Percentiles rank a stretch among this genome's conserved stretches.
Evolutionary conservation across 2,329 filamentous ascomycete genomes (phyloP).

Genomic region (Cryphonectria parasitica): DNA sequence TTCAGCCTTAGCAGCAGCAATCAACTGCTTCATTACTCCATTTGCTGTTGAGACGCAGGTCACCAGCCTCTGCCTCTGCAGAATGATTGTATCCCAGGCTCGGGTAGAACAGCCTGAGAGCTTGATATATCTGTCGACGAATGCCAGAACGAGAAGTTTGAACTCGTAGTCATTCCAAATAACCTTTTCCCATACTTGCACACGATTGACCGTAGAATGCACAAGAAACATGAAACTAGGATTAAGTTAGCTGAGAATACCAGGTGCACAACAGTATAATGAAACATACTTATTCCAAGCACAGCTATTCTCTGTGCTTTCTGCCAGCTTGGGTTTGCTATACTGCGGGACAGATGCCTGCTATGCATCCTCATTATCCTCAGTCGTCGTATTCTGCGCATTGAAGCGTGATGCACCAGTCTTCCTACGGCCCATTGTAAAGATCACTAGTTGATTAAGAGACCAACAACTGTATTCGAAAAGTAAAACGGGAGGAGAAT

Average conservation of each 20-base stretch:
- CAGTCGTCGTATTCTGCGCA: background rate
- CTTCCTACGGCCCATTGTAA: background rate
- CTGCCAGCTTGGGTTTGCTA: background rate
- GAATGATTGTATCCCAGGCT: background rate
- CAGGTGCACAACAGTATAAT: background rate
- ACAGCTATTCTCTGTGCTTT: background rate
- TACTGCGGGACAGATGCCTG: background rate
- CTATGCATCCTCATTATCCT: background rate
- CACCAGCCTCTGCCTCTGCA: background rate
- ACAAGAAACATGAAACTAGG: background rate
- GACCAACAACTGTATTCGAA: no score
- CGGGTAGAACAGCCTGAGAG: background rate
- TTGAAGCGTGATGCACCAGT: background rate
- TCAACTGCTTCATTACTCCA: background rate
- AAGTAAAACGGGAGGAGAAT: background rate
- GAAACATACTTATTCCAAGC: background rate
- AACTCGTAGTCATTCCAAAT: background rate
- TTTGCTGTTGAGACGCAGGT: background rate
- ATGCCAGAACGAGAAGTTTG: background rate
- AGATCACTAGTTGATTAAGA: background rate
- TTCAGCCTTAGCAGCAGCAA: background rate
- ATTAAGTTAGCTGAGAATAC: background rate
- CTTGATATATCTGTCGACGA: background rate
- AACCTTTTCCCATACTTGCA: background rate
- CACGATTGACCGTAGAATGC: background rate